These are phyloP conservation scores for Zychaea mexicana DNA, from an alignment of 371 early-diverging fungal genomes.

Conservation along the genomic window DNA sequence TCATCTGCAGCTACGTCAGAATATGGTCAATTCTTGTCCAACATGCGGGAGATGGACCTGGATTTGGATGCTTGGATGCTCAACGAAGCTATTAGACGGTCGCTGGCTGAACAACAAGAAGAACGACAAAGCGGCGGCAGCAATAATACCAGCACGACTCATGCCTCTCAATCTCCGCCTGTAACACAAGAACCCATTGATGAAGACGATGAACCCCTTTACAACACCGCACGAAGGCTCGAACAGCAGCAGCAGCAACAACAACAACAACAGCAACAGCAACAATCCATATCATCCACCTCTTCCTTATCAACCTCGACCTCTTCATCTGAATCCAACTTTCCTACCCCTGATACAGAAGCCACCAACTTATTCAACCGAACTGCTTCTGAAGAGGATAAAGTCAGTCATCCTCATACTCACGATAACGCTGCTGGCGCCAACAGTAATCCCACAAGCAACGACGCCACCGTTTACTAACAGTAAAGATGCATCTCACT, in stretches of 20 bases:
- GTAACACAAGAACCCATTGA: conserved; percentile 1
- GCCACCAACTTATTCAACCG: neutral
- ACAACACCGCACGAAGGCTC: conserved; percentile 4
- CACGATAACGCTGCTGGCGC: too few relatives aligned
- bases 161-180: neutral
- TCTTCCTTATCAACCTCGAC: neutral
- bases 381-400: neutral
- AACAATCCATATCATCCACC: neutral
- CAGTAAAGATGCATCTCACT: too few relatives aligned
- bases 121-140: too few relatives aligned
- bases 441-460: too few relatives aligned
- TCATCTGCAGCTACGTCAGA: conserved; percentile 52
- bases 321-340: neutral
- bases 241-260: conserved; percentile 10
- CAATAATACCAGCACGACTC: neutral
- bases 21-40: conserved; percentile 51
- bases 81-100: conserved; percentile 86
- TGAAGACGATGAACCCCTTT: conserved; percentile 7
- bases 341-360: neutral
- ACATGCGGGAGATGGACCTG: conserved; percentile 65
- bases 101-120: conserved; percentile 68
- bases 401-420: neutral
- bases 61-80: conserved; percentile 92
- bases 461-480: neutral
- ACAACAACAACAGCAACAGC: neutral